A percentile compares a stretch with the other conserved stretches of the same genome.
These are phyloP conservation scores for Emericellopsis atlantica DNA, from an alignment of 2,329 filamentous ascomycete genomes.

Conservation along the genomic window DNA sequence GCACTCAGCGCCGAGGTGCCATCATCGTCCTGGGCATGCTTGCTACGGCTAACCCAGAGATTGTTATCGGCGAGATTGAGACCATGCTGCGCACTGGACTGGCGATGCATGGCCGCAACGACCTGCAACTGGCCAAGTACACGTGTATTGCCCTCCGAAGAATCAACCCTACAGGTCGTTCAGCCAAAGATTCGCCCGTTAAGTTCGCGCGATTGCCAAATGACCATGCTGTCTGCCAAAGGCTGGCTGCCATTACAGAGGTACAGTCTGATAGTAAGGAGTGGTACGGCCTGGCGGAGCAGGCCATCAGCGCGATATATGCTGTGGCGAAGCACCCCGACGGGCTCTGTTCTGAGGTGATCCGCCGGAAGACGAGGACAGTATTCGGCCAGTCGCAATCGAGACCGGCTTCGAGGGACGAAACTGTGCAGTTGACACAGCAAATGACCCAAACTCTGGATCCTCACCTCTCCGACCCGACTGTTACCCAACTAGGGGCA, in stretches of 20 bases:
- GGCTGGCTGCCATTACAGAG: conserved; percentile 74
- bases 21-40: conserved; percentile 98
- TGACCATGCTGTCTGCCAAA: conserved; percentile 75
- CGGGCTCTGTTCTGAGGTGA: conserved; percentile 79
- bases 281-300: conserved; percentile 92
- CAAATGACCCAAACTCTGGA: conserved; percentile 3
- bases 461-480: conserved; percentile 14
- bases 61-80: conserved; percentile 91
- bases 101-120: conserved; percentile 64
- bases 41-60: conserved; percentile 80
- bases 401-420: conserved; percentile 24
- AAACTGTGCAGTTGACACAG: conserved; percentile 4
- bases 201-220: conserved; percentile 74
- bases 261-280: conserved; percentile 83
- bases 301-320: conserved; percentile 93
- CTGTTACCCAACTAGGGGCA: conserved; percentile 14
- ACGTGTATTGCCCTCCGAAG: conserved; percentile 87
- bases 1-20: conserved; percentile 76
- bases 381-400: conserved; percentile 50
- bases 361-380: conserved; percentile 72
- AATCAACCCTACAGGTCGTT: conserved; percentile 76
- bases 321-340: conserved; percentile 89
- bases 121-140: conserved; percentile 84
- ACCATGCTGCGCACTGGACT: conserved; percentile 85
- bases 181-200: conserved; percentile 57